phyloP scores from a whole-genome alignment of 306 rosid species.

The Trifolium fragiferum region DNA sequence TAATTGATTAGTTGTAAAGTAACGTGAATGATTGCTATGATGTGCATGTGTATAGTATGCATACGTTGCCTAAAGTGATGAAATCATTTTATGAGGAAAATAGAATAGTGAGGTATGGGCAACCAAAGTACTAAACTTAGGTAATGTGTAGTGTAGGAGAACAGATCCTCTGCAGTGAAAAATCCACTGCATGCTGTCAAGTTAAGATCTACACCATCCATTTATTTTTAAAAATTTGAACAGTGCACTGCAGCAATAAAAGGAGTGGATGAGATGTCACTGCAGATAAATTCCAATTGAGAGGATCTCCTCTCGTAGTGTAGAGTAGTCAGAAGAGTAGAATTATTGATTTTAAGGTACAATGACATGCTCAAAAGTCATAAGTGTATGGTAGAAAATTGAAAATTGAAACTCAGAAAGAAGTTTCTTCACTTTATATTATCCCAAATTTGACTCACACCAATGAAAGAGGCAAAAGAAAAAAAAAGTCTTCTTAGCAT shows the following conservation, averaged over 20 bases:
- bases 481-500: not conserved
- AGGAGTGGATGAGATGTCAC: no score
- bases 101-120: conserved; percentile 28
- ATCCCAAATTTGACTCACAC: not conserved
- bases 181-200: no score
- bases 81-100: not conserved
- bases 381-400: conserved; percentile 17
- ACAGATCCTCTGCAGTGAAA: no score
- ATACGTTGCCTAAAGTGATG: conserved; percentile 6
- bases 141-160: no score
- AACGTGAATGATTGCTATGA: conserved; percentile 38
- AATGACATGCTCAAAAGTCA: conserved; percentile 40
- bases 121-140: conserved; percentile 1
- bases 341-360: conserved; percentile 13
- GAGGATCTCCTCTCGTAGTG: no score
- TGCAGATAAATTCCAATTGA: no score
- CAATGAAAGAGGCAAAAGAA: not conserved
- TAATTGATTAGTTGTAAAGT: conserved; percentile 4
- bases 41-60: not conserved
- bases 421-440: conserved; percentile 29
- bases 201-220: no score
- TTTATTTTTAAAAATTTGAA: no score
- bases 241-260: no score
- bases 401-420: conserved; percentile 6
- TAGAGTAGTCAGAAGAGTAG: not conserved